phyloP scores from a whole-genome alignment of 2,329 filamentous ascomycete genomes.

The Akanthomyces uredinophilus region DNA sequence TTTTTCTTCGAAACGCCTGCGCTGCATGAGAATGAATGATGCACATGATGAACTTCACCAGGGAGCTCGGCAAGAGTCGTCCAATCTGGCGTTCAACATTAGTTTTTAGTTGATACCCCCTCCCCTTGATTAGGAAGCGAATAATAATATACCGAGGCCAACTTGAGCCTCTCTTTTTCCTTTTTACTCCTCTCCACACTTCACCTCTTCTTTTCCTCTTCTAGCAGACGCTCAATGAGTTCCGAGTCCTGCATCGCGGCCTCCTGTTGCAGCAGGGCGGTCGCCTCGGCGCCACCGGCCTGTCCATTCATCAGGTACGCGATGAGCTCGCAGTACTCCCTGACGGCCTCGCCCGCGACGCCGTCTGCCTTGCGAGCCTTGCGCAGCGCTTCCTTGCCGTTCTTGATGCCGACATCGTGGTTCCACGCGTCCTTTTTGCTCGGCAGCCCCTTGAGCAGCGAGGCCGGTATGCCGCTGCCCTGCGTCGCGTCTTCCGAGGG shows the following conservation, averaged over 20 bases:
- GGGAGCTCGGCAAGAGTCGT: neutral
- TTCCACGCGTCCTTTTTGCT: slow-evolving; percentile 47
- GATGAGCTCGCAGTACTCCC: slow-evolving; percentile 57
- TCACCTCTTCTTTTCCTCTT: slow-evolving; percentile 35
- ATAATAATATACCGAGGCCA: slow-evolving; percentile 6
- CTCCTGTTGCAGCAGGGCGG: slow-evolving; percentile 39
- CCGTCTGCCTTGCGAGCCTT: slow-evolving; percentile 44
- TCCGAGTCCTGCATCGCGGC: slow-evolving; percentile 42
- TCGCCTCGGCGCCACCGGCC: slow-evolving; percentile 27
- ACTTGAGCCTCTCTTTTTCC: neutral
- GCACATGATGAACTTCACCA: slow-evolving; percentile 6
- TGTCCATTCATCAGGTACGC: slow-evolving; percentile 40
- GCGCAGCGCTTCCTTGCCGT: slow-evolving; percentile 50
- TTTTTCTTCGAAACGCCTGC: neutral
- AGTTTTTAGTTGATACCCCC: slow-evolving; percentile 13
- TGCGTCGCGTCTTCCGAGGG: slow-evolving; percentile 34
- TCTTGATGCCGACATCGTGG: slow-evolving; percentile 51
- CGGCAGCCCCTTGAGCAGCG: slow-evolving; percentile 15
- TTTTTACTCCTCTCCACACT: neutral
- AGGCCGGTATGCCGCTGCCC: slow-evolving; percentile 26
- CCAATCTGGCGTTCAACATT: neutral
- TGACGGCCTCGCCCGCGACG: slow-evolving; percentile 54
- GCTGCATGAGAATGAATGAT: slow-evolving; percentile 7
- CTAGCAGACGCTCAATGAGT: slow-evolving; percentile 45
- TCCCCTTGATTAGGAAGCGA: neutral